Conservation (phyloP, 345 rosid genomes). For the Brassica cretica region DNA sequence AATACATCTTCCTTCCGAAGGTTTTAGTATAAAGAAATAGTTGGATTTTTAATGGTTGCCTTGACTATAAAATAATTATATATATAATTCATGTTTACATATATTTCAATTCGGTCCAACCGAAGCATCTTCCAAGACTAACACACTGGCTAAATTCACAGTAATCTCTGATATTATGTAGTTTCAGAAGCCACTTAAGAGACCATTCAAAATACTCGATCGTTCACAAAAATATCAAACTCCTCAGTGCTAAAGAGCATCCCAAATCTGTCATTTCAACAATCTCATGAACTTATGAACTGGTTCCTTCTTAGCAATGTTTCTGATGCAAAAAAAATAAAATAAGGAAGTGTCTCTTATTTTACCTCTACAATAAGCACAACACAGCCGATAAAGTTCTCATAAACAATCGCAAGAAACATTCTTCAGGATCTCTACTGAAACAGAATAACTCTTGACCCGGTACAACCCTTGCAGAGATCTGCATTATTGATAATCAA, state of each 20-base stretch:
- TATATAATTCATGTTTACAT: no score
- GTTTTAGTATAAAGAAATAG: neutral
- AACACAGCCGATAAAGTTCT: neutral
- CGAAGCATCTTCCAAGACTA: no score
- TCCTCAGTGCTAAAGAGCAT: neutral
- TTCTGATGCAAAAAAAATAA: neutral
- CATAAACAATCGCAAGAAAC: neutral
- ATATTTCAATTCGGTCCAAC: neutral
- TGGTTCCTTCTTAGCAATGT: neutral
- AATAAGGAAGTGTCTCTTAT: neutral
- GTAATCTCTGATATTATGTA: neutral
- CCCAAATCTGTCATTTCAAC: neutral
- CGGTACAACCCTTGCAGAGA: neutral
- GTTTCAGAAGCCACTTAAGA: neutral
- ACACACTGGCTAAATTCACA: neutral
- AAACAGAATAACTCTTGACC: neutral
- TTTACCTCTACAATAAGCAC: neutral
- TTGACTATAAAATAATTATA: no score
- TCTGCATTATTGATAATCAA: neutral
- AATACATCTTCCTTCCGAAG: neutral
- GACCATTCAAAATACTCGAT: neutral
- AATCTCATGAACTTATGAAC: neutral
- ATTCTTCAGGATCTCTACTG: neutral
- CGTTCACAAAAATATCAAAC: neutral
- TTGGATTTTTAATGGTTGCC: neutral